Base-by-base conservation (phyloP, 1,139 yeast genomes). In the Suhomyces atakaporum region DNA sequence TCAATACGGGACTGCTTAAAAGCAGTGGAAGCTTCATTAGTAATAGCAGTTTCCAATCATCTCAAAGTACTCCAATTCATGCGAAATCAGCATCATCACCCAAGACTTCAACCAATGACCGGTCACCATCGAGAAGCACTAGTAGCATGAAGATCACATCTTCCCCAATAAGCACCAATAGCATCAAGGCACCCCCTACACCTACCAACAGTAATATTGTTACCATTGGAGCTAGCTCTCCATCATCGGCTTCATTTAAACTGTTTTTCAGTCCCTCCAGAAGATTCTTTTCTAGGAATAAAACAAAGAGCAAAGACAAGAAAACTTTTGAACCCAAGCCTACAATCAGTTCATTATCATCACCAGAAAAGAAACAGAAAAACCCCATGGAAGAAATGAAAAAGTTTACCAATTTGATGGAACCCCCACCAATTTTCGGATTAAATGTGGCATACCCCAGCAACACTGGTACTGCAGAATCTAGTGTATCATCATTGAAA, bases 371-470 rank as follows among this genome's bases (percentile, higher is more conserved):
- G 26, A 49, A 46, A 29, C 29, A 21, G n/a, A 29, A 36, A 21
- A 36, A 36, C 8, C 36, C 38, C 2, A 42, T 41, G 20, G 49
- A 47, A 18, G 33, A 42, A 35, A 36, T 47, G 19, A 36, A 32
- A 8, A 49, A 43, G 25, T 51, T 45, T 35, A 44, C 55, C 7
- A 66, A 58, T 38, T 54, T 67, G 24, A 58, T 57, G 46, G 70
- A 56, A 33, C 75, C 75, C 2, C 75, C 74, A 3, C 64, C 64
- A 7, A 50, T 63, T 7, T 66, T 68, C 36, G 59, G 53, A 7
- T 38, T 44, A 31, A 46, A 36, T 28, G 47, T 29, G 19, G 40
- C 46, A 8, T 29, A 38, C 24, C 45, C 45, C 12, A 26, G 31
- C 11, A 29, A 29, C 12, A n/a, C 25, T n/a, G 21, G 21, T 4